Conservation (phyloP, 116 monocot genomes). For the Trichopus zeylanicus region DNA sequence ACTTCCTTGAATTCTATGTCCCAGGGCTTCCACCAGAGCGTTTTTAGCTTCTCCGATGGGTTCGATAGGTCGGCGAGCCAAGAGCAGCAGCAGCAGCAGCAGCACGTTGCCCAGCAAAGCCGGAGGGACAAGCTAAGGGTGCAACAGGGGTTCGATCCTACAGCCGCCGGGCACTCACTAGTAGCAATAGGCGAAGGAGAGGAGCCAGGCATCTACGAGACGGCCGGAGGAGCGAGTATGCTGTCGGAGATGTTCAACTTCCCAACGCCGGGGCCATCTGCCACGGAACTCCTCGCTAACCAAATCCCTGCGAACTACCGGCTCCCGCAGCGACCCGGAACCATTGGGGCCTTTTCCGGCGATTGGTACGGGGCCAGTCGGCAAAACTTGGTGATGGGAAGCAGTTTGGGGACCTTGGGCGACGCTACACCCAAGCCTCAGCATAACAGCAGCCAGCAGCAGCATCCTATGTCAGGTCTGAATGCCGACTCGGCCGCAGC, state of each 20-base stretch:
- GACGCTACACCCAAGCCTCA: constrained; percentile 10
- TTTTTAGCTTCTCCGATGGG: constrained; percentile 52
- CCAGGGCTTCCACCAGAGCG: constrained; percentile 50
- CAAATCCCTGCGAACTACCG: constrained; percentile 20
- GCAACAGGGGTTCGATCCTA: constrained; percentile 46
- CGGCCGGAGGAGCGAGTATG: constrained; percentile 37
- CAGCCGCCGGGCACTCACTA: constrained; percentile 22
- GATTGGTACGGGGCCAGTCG: constrained; percentile 14
- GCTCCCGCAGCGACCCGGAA: not conserved
- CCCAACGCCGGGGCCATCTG: constrained; percentile 15
- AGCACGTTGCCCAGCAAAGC: constrained; percentile 51
- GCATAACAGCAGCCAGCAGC: constrained; percentile 7
- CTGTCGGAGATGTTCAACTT: constrained; percentile 86
- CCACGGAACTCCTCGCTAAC: constrained; percentile 57
- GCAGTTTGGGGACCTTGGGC: constrained; percentile 7
- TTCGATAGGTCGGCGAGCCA: constrained; percentile 24
- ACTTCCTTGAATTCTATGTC: constrained; percentile 37
- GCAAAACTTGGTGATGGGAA: not conserved
- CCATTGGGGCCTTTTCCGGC: constrained; percentile 4
- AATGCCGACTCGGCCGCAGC: constrained; percentile 54
- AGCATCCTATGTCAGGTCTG: constrained; percentile 15
- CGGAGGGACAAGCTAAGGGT: constrained; percentile 55
- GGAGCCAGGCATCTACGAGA: constrained; percentile 38
- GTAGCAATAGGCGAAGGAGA: constrained; percentile 22
- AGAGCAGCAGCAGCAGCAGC: constrained; percentile 29